These are phyloP conservation scores for Ceratopteris richardii DNA, from an alignment of 75 land plant species.

Conservation along the genomic window DNA sequence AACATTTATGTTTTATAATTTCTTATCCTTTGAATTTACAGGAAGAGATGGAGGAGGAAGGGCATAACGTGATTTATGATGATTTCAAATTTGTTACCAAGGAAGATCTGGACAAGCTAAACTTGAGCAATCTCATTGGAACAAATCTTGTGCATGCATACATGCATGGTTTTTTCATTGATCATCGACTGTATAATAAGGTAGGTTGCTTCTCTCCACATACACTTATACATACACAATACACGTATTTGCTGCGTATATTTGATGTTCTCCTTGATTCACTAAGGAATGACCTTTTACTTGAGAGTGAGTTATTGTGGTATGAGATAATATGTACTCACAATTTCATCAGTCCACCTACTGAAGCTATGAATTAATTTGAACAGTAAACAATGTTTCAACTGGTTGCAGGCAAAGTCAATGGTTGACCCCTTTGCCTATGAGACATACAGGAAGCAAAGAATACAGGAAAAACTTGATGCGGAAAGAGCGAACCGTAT, in stretches of 20 bases:
- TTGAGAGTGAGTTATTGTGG: too few relatives aligned
- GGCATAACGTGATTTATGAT: constrained; percentile 76
- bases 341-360: too few relatives aligned
- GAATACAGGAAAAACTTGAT: constrained; percentile 73
- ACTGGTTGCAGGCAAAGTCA: constrained; percentile 51
- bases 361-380: too few relatives aligned
- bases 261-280: background rate
- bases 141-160: constrained; percentile 82
- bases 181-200: constrained; percentile 85
- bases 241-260: background rate
- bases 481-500: constrained; percentile 67
- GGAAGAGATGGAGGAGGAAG: constrained; percentile 92
- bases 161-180: constrained; percentile 96
- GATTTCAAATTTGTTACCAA: constrained; percentile 87
- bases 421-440: constrained; percentile 86
- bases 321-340: too few relatives aligned
- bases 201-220: constrained; percentile 16
- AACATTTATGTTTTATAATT: background rate
- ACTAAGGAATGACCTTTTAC: too few relatives aligned
- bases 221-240: background rate
- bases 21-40: constrained; percentile 9
- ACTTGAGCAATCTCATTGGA: constrained; percentile 77
- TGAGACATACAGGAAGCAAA: constrained; percentile 63
- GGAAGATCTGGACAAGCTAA: constrained; percentile 78
- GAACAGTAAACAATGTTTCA: too few relatives aligned